These are phyloP conservation scores for Aspergillus fijiensis DNA, from an alignment of 2,329 filamentous ascomycete species.

Conservation along the genomic window DNA sequence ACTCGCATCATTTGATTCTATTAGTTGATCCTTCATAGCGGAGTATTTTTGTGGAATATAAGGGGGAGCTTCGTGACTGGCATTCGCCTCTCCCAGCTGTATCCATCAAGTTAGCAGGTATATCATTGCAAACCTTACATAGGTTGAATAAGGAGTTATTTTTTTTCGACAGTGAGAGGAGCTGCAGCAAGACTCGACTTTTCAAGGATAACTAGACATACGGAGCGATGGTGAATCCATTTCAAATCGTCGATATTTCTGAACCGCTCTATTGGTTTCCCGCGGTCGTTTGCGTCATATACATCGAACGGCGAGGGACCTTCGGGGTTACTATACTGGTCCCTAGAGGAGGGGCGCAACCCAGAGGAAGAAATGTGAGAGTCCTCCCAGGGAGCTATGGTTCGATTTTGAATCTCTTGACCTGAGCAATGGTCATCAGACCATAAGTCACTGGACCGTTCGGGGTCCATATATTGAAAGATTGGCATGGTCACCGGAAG, in stretches of 20 bases:
- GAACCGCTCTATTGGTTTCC: conserved; percentile 77
- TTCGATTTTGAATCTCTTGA: conserved; percentile 10
- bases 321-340: conserved; percentile 15
- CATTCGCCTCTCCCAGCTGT: conserved; percentile 15
- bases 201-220: conserved; percentile 35
- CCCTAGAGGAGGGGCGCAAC: conserved; percentile 14
- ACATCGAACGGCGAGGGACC: conserved; percentile 16
- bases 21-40: conserved; percentile 13
- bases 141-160: background rate
- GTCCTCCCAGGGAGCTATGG: conserved; percentile 14
- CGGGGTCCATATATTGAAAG: conserved; percentile 36
- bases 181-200: background rate
- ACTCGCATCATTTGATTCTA: conserved; percentile 16
- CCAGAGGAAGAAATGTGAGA: conserved; percentile 14
- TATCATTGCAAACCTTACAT: background rate
- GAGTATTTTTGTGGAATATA: conserved; percentile 30
- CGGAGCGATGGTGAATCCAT: conserved; percentile 68
- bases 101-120: conserved; percentile 6
- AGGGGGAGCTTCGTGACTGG: conserved; percentile 10
- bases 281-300: conserved; percentile 55
- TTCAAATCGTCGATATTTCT: conserved; percentile 76
- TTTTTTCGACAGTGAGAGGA: background rate
- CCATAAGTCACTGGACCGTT: conserved; percentile 27
- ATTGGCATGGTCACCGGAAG: conserved; percentile 34
- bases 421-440: conserved; percentile 23